Evolutionary conservation across 2,329 filamentous ascomycete species (phyloP).

Genomic region (Aspergillus sclerotialis): DNA sequence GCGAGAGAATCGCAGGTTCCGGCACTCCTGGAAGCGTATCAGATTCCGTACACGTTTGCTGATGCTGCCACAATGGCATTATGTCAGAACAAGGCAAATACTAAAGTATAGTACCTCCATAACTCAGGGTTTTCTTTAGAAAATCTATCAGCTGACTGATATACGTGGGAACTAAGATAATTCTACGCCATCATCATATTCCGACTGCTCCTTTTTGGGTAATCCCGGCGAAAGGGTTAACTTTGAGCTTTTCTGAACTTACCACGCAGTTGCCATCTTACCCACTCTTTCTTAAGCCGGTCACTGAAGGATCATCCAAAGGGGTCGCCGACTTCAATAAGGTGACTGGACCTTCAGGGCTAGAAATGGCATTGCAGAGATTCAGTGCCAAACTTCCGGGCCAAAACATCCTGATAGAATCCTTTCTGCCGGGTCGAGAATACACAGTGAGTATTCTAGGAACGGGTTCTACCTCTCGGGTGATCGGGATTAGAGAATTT

Average conservation of each 20-base stretch:
- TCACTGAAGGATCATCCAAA: slow-evolving; percentile 13
- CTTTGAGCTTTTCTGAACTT: slow-evolving; percentile 1
- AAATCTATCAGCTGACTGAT: background rate
- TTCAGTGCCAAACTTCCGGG: slow-evolving; percentile 8
- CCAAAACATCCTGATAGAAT: slow-evolving; percentile 13
- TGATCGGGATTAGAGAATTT: slow-evolving; percentile 11
- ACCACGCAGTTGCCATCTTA: slow-evolving; percentile 5
- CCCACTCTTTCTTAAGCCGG: slow-evolving; percentile 14
- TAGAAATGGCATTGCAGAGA: slow-evolving; percentile 5
- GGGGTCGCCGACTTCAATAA: slow-evolving; percentile 10
- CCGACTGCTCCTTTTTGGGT: slow-evolving; percentile 11
- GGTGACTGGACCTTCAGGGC: slow-evolving; percentile 5
- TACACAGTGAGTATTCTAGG: slow-evolving; percentile 18
- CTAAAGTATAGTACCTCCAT: slow-evolving; percentile 9
- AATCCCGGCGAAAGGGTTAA: background rate
- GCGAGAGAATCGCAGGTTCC: slow-evolving; percentile 18
- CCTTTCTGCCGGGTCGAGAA: slow-evolving; percentile 15
- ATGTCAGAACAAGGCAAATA: slow-evolving; percentile 15
- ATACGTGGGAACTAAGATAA: slow-evolving; percentile 3
- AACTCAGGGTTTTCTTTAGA: background rate
- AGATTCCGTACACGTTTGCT: slow-evolving; percentile 16
- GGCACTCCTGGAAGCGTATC: slow-evolving; percentile 18
- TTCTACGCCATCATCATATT: slow-evolving; percentile 10
- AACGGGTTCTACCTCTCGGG: slow-evolving; percentile 9
- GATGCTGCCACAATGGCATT: slow-evolving; percentile 15